Evolutionary conservation across 2,329 filamentous ascomycete species (phyloP).

Genomic region (Trichoderma aggressivum): DNA sequence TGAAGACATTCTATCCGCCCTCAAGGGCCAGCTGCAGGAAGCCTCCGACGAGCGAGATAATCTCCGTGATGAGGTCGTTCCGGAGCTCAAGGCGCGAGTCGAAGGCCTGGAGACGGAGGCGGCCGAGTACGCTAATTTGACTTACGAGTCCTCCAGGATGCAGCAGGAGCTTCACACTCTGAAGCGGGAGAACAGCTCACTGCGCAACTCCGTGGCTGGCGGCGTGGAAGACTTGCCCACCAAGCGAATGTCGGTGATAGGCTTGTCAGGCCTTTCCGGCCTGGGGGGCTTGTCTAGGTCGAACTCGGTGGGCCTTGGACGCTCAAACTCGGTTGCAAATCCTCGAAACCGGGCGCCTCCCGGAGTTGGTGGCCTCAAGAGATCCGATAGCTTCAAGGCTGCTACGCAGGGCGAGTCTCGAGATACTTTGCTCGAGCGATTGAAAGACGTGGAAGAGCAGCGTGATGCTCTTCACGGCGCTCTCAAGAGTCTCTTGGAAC

Average conservation of each 20-base stretch:
- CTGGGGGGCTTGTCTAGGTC: constrained; percentile 54
- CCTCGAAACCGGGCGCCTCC: constrained; percentile 40
- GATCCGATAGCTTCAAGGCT: constrained; percentile 58
- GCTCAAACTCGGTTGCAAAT: constrained; percentile 66
- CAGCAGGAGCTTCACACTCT: constrained; percentile 79
- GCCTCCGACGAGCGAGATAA: constrained; percentile 88
- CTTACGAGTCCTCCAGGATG: constrained; percentile 79
- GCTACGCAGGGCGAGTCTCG: constrained; percentile 50
- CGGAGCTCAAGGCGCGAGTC: constrained; percentile 70
- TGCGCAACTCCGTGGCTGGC: constrained; percentile 40
- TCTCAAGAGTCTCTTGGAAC: constrained; percentile 77
- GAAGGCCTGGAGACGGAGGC: constrained; percentile 76
- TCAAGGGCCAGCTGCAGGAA: constrained; percentile 77
- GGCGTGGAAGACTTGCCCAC: constrained; percentile 21
- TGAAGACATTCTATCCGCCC: constrained; percentile 81
- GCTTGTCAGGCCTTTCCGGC: not conserved
- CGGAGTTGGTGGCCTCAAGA: constrained; percentile 44
- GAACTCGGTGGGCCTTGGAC: constrained; percentile 62
- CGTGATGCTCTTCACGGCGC: constrained; percentile 87
- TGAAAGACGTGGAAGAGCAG: constrained; percentile 92
- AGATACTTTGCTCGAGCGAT: constrained; percentile 69
- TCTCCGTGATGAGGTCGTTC: constrained; percentile 81
- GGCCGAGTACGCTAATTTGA: constrained; percentile 66
- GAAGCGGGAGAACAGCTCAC: constrained; percentile 61
- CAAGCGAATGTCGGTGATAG: constrained; percentile 33